Evolutionary conservation across 2,329 filamentous ascomycete species (phyloP), one percentile per base, ranked within the genome.

Genomic region (Botrytis porri): DNA sequence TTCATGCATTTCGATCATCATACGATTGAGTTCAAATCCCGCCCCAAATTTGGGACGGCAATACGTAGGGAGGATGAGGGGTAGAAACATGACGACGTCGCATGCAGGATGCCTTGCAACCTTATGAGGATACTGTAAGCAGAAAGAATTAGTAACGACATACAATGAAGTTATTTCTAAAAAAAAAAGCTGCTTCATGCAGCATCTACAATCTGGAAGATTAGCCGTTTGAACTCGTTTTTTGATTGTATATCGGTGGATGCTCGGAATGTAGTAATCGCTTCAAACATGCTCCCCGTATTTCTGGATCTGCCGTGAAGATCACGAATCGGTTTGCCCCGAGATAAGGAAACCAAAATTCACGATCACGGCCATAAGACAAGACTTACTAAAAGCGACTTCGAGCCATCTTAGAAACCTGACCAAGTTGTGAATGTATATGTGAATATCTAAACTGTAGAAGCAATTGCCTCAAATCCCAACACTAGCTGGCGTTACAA

Each of bases 21-120:
- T 65, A 71, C 43, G 69, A 54, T 54, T 16, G 1, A 7, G 37
- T 71, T 65, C 59, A 71, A 71, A 71, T 65, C 69, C 69, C 69
- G 59, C 69, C 59, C 29, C 41, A 41, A 61, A 57, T 41, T 32
- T 37, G n/a, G 25, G 48, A 59, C 48, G 22, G 65, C 25, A 57
- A 69, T 18, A 25, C 39, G 2, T 14, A 57, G n/a, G 35, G 39
- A 25, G 45, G 45, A 39, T 41, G 45, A 67, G 64, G 48, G 48
- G 51, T 32, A 57, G 20, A 57, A 25, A n/a, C 51, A 59, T 57
- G n/a, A 18, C 32, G 22, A 37, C 7, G 37, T 32, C 37, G 45
- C 32, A 57, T 57, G 35, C 35, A 32, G 20, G 35, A 41, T 57
- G 35, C n/a, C 48, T 41, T 57, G n/a, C 35, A 57, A 22, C 18